Evolutionary conservation across 1,284 basidiomycete species (phyloP).

Genomic region (Rhodotorula sp.): DNA sequence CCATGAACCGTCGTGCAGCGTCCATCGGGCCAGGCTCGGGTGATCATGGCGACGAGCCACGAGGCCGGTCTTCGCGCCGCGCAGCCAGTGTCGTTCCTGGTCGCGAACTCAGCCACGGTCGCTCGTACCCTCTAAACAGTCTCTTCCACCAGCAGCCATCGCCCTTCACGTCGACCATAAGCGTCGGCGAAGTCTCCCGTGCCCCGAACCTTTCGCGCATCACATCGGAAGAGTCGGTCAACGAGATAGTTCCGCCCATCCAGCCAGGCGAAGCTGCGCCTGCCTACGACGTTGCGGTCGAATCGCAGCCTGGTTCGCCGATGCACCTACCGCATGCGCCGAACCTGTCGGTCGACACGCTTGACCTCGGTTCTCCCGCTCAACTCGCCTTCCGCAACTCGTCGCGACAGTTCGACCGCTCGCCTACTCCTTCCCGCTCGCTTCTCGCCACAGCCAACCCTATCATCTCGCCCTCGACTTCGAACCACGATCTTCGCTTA

Average conservation of each 20-base stretch:
- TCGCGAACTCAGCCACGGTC: slow-evolving; percentile 29
- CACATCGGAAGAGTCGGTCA: slow-evolving; percentile 16
- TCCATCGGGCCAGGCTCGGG: slow-evolving; percentile 74
- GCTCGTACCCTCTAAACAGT: slow-evolving; percentile 32
- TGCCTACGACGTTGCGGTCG: slow-evolving; percentile 33
- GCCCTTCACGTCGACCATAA: not conserved
- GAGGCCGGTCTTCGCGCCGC: slow-evolving; percentile 20
- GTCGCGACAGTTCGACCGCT: slow-evolving; percentile 1
- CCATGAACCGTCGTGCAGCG: slow-evolving; percentile 57
- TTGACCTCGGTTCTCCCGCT: slow-evolving; percentile 6
- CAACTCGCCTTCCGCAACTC: not conserved
- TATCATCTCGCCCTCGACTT: slow-evolving; percentile 4
- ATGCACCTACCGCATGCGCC: not conserved
- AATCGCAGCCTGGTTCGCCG: slow-evolving; percentile 11
- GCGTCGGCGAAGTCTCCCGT: not conserved
- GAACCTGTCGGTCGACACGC: not conserved
- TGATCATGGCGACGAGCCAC: slow-evolving; percentile 16
- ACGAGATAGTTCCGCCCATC: slow-evolving; percentile 14
- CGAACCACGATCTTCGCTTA: not conserved
- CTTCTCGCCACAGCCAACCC: slow-evolving; percentile 18
- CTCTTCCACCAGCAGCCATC: slow-evolving; percentile 5
- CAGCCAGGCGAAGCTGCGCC: slow-evolving; percentile 34
- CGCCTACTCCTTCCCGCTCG: slow-evolving; percentile 24
- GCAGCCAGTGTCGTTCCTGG: slow-evolving; percentile 32
- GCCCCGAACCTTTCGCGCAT: slow-evolving; percentile 26